These are phyloP conservation scores for Candida parachauliodes DNA, from an alignment of 805 yeast species.

Conservation along the genomic window DNA sequence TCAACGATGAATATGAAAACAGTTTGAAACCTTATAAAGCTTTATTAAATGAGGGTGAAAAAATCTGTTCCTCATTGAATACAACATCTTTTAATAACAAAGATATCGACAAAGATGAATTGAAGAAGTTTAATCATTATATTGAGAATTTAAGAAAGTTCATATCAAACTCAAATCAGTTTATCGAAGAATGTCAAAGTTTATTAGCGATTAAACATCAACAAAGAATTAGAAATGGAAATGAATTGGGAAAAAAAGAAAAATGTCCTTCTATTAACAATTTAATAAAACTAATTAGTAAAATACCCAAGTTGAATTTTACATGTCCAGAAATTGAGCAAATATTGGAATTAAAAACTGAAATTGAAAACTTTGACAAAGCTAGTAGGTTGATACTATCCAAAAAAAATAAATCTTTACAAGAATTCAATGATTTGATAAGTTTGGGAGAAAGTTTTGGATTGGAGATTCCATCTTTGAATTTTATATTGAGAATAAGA, in stretches of 20 bases:
- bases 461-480: constrained; percentile 46
- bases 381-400: constrained; percentile 41
- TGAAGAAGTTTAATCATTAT: constrained; percentile 9
- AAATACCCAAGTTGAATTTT: constrained; percentile 50
- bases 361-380: constrained; percentile 49
- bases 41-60: constrained; percentile 54
- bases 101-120: constrained; percentile 5
- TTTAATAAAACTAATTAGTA: constrained; percentile 38
- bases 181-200: constrained; percentile 54
- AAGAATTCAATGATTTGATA: constrained; percentile 52
- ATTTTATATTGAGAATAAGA: constrained; percentile 33
- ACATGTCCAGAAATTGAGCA: constrained; percentile 58
- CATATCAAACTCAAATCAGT: constrained; percentile 43
- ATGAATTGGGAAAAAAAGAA: constrained; percentile 10
- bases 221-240: constrained; percentile 42
- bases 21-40: constrained; percentile 42
- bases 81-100: constrained; percentile 18
- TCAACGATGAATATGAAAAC: constrained; percentile 42
- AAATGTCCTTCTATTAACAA: constrained; percentile 8
- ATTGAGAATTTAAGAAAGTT: constrained; percentile 34
- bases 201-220: constrained; percentile 50
- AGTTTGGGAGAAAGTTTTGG: constrained; percentile 60
- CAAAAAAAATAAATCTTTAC: constrained; percentile 26
- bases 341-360: constrained; percentile 48
- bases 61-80: constrained; percentile 38